Evolutionary conservation across 805 yeast species (phyloP), one percentile per base, ranked within the genome.

Genomic region (Wickerhamia fluorescens): DNA sequence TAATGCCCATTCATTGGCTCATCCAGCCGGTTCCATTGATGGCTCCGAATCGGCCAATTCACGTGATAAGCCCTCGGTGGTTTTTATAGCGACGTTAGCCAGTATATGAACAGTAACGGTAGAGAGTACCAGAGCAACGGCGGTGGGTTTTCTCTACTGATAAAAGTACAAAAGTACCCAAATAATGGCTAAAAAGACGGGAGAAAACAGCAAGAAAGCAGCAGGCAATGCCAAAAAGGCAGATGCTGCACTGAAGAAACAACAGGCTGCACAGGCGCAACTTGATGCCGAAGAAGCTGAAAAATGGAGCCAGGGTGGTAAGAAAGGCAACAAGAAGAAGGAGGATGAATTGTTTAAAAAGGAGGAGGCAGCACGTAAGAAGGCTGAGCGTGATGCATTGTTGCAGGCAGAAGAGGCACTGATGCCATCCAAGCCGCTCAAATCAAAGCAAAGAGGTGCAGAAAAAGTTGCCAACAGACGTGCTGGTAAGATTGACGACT

Each of bases 321-420:
- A 82, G 61, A 75, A 74, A 48, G 72, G 70, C 20, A 72, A 68
- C 52, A 71, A 74, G 60, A 84, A 83, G 68, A 77, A 77, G 53
- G 78, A 72, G 30, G 82, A 72, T 14, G 78, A 72, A 10, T 74
- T 69, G 28, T 75, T 72, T 32, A 83, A 81, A 58, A 75, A 69
- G 47, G 86, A 78, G 28, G 88, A 81, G 44, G 88, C 83, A 4
- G 76, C 79, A 6, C 68, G 75, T 32, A 80, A 78, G 63, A 84
- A 83, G 64, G 81, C 83, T n/a, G 92, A 83, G 49, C 69, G 92
- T 43, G 92, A 83, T 24, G 75, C 75, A 1, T 56, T 74, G 36
- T 53, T 82, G 38, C 60, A 64, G 37, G 78, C 71, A 7, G 88
- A 79, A 52, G 85, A 77, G 45, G 78, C 66, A 10, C 61, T 77